Base-by-base conservation (phyloP, 2,329 filamentous ascomycete genomes). In the Penicillium sclerotigenum region DNA sequence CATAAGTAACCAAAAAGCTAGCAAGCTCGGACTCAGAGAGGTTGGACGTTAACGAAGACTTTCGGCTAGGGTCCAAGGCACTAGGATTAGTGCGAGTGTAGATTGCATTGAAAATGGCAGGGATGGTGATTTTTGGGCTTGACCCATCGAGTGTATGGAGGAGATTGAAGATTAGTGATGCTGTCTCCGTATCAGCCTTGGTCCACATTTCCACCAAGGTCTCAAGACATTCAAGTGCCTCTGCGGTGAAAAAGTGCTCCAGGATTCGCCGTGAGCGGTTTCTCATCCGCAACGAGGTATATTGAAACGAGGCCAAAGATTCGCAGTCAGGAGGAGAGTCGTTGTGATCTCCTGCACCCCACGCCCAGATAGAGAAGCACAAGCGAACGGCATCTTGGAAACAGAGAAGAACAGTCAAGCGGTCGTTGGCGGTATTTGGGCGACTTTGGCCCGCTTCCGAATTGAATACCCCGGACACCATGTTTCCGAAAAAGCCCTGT, bases 321-420 rank as follows among this genome's bases (percentile, higher is more conserved):
- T 82, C 81, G 1, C 78, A 69, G 68, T 96, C 89, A 52, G 88
- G 84, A 22, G 77, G 62, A 31, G 67, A 58, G 18, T 66, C 66
- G 46, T 58, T 66, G 46, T 67, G 66, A 57, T 71, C 80, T 76
- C 65, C 87, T 6, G 89, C 83, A 14, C 83, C 90, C 93, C 94
- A 99, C 0, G 90, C 89, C 94, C 95, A 99, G 50, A 99, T 96
- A 13, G 81, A 85, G 70, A 96, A 95, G 73, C 92, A 96, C 47
- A 96, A 89, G 24, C 91, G 86, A 56, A 97, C 90, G 1, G 92
- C 91, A 71, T 99, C 95, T 72, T 97, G 93, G 70, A 99, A 96
- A 11, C 92, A 95, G n/a, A 99, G 80, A 41, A 97, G 81, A 20
- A 99, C 93, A 0, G 94, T 97, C 22, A 99, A 80, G 43, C 93